Conservation (phyloP, 352 stramenopile species). For the Globisporangium orthogonon region DNA sequence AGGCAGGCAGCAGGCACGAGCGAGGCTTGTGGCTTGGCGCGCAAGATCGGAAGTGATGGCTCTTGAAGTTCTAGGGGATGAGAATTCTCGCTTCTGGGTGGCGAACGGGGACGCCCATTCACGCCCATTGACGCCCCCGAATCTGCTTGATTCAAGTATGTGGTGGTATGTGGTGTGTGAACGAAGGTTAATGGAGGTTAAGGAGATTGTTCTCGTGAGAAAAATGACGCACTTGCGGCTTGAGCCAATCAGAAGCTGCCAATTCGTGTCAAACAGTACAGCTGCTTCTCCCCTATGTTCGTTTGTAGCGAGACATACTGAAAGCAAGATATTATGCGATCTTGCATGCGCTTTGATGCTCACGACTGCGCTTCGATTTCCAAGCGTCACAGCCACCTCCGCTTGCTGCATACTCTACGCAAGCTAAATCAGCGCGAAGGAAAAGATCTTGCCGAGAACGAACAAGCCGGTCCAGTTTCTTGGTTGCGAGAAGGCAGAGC, state of each 20-base stretch:
- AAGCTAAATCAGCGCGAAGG: background rate
- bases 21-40: conserved; percentile 7
- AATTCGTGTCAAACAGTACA: conserved; percentile 1
- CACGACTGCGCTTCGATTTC: background rate
- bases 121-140: conserved; percentile 9
- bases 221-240: background rate
- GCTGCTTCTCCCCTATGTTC: background rate
- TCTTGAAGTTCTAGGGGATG: conserved; percentile 14
- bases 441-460: background rate
- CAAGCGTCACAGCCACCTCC: background rate
- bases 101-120: background rate
- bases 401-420: background rate
- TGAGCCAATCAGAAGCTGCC: conserved; percentile 8
- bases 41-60: conserved; percentile 12
- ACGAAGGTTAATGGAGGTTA: conserved; percentile 9
- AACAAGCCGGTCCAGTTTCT: too few relatives aligned
- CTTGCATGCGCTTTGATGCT: too few relatives aligned
- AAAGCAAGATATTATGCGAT: background rate
- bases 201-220: conserved; percentile 5
- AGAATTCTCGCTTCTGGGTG: background rate
- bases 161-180: conserved; percentile 11
- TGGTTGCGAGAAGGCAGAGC: too few relatives aligned
- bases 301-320: background rate
- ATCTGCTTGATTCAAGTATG: background rate
- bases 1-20: background rate